Conservation (phyloP, 495 filamentous ascomycete species). For the Filosporella fistucella region DNA sequence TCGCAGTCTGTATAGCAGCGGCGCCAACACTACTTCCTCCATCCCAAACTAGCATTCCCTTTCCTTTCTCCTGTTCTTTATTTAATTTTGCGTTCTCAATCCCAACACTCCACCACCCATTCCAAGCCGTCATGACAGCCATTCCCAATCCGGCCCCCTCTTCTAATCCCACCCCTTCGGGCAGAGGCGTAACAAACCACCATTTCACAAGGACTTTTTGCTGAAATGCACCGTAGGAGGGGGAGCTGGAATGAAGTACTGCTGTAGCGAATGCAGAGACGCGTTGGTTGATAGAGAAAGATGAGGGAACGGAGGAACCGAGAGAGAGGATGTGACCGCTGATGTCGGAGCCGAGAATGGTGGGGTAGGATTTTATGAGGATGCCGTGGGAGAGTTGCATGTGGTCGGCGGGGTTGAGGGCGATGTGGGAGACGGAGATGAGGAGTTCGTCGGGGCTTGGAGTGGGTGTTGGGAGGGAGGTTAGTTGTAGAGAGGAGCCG, state of each 20-base stretch:
- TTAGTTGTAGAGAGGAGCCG: neutral
- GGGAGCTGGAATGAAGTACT: neutral
- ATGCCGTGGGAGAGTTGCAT: neutral
- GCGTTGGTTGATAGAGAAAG: conserved; percentile 42
- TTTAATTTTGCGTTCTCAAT: no score
- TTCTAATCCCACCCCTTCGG: conserved; percentile 28
- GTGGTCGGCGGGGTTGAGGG: conserved; percentile 10
- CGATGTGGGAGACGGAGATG: conserved; percentile 5
- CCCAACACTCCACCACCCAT: conserved; percentile 14
- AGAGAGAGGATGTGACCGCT: conserved; percentile 45
- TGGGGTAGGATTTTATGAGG: conserved; percentile 32
- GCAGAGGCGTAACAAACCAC: conserved; percentile 22
- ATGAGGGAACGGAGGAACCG: conserved; percentile 33
- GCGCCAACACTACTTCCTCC: conserved; percentile 9
- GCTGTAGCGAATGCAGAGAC: conserved; percentile 22
- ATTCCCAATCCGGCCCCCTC: conserved; percentile 37
- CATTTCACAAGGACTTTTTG: neutral
- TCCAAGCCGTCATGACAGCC: conserved; percentile 34
- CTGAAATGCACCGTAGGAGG: neutral
- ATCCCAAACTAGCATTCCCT: conserved; percentile 13
- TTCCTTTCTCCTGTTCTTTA: no score
- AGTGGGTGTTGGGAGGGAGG: neutral
- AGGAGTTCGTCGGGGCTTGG: conserved; percentile 1
- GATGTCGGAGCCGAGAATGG: conserved; percentile 48
- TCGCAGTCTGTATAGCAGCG: conserved; percentile 3